Evolutionary conservation across 495 filamentous ascomycete species (phyloP).

Genomic region (Penicillium silybi): DNA sequence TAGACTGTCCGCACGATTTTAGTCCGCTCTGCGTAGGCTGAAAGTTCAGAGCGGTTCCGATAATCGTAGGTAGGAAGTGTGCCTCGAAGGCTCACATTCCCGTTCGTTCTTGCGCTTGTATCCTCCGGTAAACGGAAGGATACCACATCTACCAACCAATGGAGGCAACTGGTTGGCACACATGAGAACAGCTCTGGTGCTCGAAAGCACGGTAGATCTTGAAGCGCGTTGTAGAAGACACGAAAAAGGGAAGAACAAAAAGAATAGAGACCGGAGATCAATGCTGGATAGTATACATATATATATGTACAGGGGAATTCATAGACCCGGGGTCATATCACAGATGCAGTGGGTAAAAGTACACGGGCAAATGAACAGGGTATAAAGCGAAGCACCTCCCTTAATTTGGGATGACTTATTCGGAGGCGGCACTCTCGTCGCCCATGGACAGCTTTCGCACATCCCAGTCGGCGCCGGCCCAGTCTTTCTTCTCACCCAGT

Average conservation of each 20-base stretch:
- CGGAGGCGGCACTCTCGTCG: slow-evolving; percentile 16
- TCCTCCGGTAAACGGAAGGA: slow-evolving; percentile 15
- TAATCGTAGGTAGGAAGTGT: slow-evolving; percentile 47
- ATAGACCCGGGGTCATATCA: slow-evolving; percentile 3
- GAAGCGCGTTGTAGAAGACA: slow-evolving; percentile 11
- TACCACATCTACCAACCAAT: slow-evolving; percentile 26
- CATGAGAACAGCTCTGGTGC: slow-evolving; percentile 36
- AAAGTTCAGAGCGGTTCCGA: slow-evolving; percentile 43
- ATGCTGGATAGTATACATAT: slow-evolving; percentile 21
- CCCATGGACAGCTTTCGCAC: slow-evolving; percentile 44
- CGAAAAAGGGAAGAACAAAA: background rate
- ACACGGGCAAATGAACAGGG: slow-evolving; percentile 12
- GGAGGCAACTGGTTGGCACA: slow-evolving; percentile 27
- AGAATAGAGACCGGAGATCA: slow-evolving; percentile 9
- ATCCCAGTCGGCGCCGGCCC: slow-evolving; percentile 51
- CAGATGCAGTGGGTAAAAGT: slow-evolving; percentile 14
- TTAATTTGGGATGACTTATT: slow-evolving; percentile 7
- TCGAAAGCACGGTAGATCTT: slow-evolving; percentile 38
- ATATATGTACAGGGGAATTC: slow-evolving; percentile 27
- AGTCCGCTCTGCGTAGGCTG: slow-evolving; percentile 51
- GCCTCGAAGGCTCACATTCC: slow-evolving; percentile 38
- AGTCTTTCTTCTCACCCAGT: slow-evolving; percentile 80
- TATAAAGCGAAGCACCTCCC: background rate
- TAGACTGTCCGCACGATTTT: slow-evolving; percentile 47
- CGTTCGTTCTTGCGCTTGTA: slow-evolving; percentile 40